phyloP scores from a whole-genome alignment of 164 flowering plant species.

The Kingdonia uniflora region DNA sequence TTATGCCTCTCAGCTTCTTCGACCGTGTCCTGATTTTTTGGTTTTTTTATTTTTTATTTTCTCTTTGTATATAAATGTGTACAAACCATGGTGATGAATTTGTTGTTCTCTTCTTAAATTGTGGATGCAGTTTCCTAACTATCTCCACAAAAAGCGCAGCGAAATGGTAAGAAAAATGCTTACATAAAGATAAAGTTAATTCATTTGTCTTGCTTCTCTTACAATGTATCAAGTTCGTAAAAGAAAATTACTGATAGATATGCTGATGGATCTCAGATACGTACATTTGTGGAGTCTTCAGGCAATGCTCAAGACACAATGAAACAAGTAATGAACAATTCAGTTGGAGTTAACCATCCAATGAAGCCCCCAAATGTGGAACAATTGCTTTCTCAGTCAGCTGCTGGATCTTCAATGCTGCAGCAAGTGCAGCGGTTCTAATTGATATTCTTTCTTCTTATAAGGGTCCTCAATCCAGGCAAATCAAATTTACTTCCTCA shows the following conservation, averaged over 20 bases:
- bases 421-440: conserved; percentile 54
- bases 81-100: too few species aligned
- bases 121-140: conserved; percentile 45
- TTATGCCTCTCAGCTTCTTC: too few species aligned
- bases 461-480: conserved; percentile 5
- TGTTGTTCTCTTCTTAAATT: neutral
- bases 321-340: conserved; percentile 39
- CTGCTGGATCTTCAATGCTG: conserved; percentile 48
- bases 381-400: conserved; percentile 40
- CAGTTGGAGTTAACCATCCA: conserved; percentile 36
- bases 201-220: neutral
- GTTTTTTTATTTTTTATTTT: too few species aligned
- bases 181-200: neutral
- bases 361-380: conserved; percentile 58
- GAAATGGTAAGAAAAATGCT: conserved; percentile 37
- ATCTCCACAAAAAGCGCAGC: conserved; percentile 59
- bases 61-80: too few species aligned
- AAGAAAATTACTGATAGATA: conserved; percentile 4
- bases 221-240: neutral
- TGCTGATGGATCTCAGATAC: conserved; percentile 31
- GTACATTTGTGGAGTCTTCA: conserved; percentile 45
- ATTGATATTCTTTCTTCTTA: conserved; percentile 6
- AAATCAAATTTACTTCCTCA: neutral
- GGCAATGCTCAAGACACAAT: conserved; percentile 32
- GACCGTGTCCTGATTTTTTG: too few species aligned